Percentiles rank a stretch among this genome's conserved stretches.
Evolutionary conservation across 495 filamentous ascomycete species (phyloP).

Genomic region (Aeminium ludgeri): DNA sequence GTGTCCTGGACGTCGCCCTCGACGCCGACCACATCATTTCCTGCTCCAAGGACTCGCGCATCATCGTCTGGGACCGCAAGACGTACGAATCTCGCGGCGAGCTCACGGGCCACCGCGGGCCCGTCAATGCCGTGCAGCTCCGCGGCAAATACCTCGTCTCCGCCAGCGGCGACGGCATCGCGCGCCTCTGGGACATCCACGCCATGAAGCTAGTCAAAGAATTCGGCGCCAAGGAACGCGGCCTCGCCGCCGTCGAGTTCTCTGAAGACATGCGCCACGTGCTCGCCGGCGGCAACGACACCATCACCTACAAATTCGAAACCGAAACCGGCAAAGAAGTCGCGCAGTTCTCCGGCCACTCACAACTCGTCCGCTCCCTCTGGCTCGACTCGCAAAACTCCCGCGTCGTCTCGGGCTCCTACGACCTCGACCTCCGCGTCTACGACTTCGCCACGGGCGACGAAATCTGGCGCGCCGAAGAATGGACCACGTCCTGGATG

Average conservation of each 20-base stretch:
- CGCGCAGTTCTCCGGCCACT: slow-evolving; percentile 59
- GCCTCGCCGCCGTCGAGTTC: slow-evolving; percentile 90
- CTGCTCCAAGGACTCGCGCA: slow-evolving; percentile 82
- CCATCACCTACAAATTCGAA: slow-evolving; percentile 86
- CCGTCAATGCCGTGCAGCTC: slow-evolving; percentile 90
- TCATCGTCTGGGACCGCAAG: slow-evolving; percentile 81
- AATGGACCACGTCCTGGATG: slow-evolving; percentile 93
- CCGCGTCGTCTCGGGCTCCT: slow-evolving; percentile 75
- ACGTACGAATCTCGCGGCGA: slow-evolving; percentile 57
- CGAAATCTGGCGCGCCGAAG: slow-evolving; percentile 56
- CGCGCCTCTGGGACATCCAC: slow-evolving; percentile 87
- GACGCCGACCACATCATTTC: slow-evolving; percentile 85
- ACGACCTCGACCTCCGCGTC: slow-evolving; percentile 87
- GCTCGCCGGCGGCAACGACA: slow-evolving; percentile 83
- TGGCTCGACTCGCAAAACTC: slow-evolving; percentile 73
- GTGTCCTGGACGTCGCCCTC: slow-evolving; percentile 84
- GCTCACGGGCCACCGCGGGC: slow-evolving; percentile 67
- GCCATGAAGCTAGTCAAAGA: slow-evolving; percentile 73
- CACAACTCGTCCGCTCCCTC: slow-evolving; percentile 65
- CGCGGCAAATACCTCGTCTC: slow-evolving; percentile 81
- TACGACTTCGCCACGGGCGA: slow-evolving; percentile 65
- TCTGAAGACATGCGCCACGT: slow-evolving; percentile 78
- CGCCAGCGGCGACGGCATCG: slow-evolving; percentile 79
- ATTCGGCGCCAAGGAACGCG: slow-evolving; percentile 70
- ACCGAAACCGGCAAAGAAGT: slow-evolving; percentile 74